Conservation (phyloP, 306 rosid genomes). For the Lathyrus oleraceus region DNA sequence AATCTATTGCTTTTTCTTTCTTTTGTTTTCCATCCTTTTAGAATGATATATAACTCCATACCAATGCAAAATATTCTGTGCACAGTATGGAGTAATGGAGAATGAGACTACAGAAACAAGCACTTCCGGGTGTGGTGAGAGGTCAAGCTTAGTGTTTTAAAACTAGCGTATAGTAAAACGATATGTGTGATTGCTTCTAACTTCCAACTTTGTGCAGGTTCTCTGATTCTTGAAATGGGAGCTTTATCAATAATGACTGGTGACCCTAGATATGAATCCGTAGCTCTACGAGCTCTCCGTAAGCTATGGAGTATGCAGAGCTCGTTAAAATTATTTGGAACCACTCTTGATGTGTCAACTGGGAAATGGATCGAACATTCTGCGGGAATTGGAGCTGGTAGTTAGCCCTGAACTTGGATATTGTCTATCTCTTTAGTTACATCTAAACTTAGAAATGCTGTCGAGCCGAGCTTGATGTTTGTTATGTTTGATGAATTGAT, state of each 20-base stretch:
- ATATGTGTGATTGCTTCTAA: constrained; percentile 37
- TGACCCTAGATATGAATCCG: constrained; percentile 77
- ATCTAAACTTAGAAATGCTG: constrained; percentile 27
- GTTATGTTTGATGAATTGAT: constrained; percentile 34
- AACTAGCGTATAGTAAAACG: constrained; percentile 37
- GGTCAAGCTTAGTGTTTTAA: constrained; percentile 54
- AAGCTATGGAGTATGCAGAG: constrained; percentile 93
- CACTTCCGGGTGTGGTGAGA: constrained; percentile 99
- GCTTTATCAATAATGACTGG: constrained; percentile 90
- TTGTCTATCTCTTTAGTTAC: constrained; percentile 17
- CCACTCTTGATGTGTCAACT: constrained; percentile 79
- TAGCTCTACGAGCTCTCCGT: constrained; percentile 86
- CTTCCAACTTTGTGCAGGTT: constrained; percentile 59
- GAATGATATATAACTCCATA: constrained; percentile 77
- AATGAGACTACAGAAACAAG: constrained; percentile 97
- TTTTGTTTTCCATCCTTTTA: constrained; percentile 45
- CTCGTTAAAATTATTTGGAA: constrained; percentile 87
- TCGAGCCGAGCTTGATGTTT: constrained; percentile 36
- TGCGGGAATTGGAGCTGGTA: constrained; percentile 97
- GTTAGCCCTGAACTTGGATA: constrained; percentile 29
- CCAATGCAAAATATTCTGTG: constrained; percentile 82
- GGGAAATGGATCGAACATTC: constrained; percentile 93
- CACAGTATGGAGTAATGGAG: constrained; percentile 97
- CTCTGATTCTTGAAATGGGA: constrained; percentile 98
- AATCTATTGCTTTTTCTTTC: constrained; percentile 48